Evolutionary conservation across 768 basidiomycete species (phyloP).

Genomic region (Rhizopogon vulgaris): DNA sequence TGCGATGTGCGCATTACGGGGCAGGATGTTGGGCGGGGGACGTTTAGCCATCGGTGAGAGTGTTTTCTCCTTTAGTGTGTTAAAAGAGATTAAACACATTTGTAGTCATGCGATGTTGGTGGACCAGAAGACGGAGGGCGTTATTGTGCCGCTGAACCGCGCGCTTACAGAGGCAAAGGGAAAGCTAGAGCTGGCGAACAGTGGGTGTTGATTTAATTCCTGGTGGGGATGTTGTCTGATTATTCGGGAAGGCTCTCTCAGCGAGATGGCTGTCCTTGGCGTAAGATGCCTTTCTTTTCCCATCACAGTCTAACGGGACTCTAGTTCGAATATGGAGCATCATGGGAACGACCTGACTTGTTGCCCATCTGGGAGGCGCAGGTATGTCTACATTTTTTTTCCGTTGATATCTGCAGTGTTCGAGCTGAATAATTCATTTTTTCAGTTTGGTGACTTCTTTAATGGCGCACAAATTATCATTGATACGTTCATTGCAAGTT

Average conservation of each 20-base stretch:
- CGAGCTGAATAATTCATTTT: not conserved
- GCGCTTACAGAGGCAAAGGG: slow-evolving; percentile 47
- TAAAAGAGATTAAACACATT: not conserved
- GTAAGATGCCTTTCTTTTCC: slow-evolving; percentile 36
- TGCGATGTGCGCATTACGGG: slow-evolving; percentile 85
- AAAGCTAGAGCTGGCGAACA: slow-evolving; percentile 83
- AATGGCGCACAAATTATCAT: slow-evolving; percentile 87
- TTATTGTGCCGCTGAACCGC: slow-evolving; percentile 78
- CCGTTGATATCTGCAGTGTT: not conserved
- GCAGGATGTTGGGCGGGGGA: slow-evolving; percentile 89
- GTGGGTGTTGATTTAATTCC: slow-evolving; percentile 34
- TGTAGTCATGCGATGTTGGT: slow-evolving; percentile 84
- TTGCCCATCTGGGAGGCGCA: slow-evolving; percentile 93
- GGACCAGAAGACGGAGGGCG: slow-evolving; percentile 76
- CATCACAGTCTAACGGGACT: slow-evolving; percentile 1
- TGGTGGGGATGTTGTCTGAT: not conserved
- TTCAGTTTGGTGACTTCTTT: slow-evolving; percentile 86
- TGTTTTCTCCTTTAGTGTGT: not conserved
- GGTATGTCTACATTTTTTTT: slow-evolving; percentile 29
- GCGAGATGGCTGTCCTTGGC: slow-evolving; percentile 85
- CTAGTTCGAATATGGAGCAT: slow-evolving; percentile 86
- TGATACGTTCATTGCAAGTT: slow-evolving; percentile 81
- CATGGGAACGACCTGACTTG: slow-evolving; percentile 80
- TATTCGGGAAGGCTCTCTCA: slow-evolving; percentile 62
- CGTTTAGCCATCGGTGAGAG: slow-evolving; percentile 70